A percentile compares a stretch with the other conserved stretches of the same genome.
Evolutionary conservation across 2,329 filamentous ascomycete species (phyloP).

Genomic region (Pseudogymnoascus destructans): DNA sequence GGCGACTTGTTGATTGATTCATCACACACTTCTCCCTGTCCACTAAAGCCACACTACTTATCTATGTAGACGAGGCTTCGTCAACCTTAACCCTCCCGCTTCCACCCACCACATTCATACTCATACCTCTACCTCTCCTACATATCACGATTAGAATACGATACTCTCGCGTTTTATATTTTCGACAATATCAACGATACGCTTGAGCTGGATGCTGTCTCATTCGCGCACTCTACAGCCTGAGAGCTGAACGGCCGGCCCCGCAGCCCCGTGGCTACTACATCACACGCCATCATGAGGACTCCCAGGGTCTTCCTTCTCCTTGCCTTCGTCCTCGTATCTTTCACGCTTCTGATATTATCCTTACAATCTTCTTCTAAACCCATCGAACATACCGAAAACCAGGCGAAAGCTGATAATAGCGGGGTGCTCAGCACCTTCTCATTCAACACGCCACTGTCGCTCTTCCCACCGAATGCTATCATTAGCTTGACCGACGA

Average conservation of each 20-base stretch:
- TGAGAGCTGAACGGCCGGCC: slow-evolving; percentile 20
- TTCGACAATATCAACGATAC: background rate
- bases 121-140: background rate
- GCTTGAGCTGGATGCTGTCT: slow-evolving; percentile 12
- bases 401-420: slow-evolving; percentile 15
- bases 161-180: background rate
- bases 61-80: background rate
- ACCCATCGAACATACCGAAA: slow-evolving; percentile 8
- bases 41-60: slow-evolving; percentile 2
- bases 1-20: slow-evolving; percentile 7
- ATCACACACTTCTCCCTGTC: background rate
- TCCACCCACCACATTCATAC: background rate
- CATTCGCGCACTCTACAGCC: slow-evolving; percentile 11
- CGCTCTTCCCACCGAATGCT: slow-evolving; percentile 87
- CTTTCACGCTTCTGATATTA: slow-evolving; percentile 23
- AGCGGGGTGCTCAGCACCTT: slow-evolving; percentile 45
- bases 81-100: background rate
- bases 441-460: slow-evolving; percentile 64
- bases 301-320: slow-evolving; percentile 25
- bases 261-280: slow-evolving; percentile 15
- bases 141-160: slow-evolving; percentile 7
- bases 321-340: slow-evolving; percentile 22
- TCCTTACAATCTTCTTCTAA: slow-evolving; percentile 22
- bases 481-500: slow-evolving; percentile 95
- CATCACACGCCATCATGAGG: slow-evolving; percentile 23